Conservation (phyloP, 2,329 filamentous ascomycete genomes). For the Colletotrichum euphorbiae region DNA sequence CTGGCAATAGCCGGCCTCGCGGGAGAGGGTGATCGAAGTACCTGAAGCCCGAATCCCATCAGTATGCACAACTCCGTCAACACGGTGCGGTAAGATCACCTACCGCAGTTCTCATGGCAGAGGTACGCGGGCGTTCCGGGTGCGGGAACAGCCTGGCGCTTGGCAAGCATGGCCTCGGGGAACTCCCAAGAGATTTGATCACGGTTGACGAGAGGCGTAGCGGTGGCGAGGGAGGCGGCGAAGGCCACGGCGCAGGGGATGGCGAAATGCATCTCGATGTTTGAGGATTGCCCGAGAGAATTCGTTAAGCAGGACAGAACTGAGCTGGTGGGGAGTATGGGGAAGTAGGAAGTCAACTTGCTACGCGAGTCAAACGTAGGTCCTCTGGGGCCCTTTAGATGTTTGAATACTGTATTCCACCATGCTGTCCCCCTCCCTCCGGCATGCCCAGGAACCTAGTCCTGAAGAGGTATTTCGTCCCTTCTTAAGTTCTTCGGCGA, state of each 20-base stretch:
- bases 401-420: neutral
- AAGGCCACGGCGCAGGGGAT: conserved; percentile 43
- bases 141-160: conserved; percentile 54
- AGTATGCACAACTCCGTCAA: neutral
- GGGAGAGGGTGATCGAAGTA: conserved; percentile 50
- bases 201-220: conserved; percentile 34
- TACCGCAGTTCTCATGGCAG: conserved; percentile 65
- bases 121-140: conserved; percentile 48
- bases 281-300: neutral
- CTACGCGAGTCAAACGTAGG: too few relatives aligned
- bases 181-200: conserved; percentile 44
- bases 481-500: neutral
- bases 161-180: conserved; percentile 49
- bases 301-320: too few relatives aligned
- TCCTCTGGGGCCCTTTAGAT: conserved; percentile 2
- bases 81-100: conserved; percentile 35
- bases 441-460: neutral
- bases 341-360: too few relatives aligned
- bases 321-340: too few relatives aligned
- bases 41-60: conserved; percentile 34
- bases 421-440: neutral
- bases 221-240: conserved; percentile 45
- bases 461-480: neutral
- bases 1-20: conserved; percentile 48
- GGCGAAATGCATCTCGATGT: conserved; percentile 47